Evolutionary conservation across 768 basidiomycete species (phyloP).

Genomic region (Mycena rosella): DNA sequence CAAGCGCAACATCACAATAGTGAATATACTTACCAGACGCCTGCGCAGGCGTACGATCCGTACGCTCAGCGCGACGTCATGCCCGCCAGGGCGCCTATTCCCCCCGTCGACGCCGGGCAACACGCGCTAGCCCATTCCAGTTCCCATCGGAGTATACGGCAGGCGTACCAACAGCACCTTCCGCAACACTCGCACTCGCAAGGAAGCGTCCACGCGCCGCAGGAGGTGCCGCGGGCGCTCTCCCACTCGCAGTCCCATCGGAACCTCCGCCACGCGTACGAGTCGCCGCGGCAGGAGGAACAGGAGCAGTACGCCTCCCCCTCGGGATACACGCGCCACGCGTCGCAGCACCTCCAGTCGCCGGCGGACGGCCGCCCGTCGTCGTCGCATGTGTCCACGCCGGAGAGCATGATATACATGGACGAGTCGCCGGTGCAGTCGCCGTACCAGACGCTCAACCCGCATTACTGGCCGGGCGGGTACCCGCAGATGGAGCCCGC

Average conservation of each 20-base stretch:
- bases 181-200: slow-evolving; percentile 30
- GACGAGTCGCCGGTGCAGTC: slow-evolving; percentile 27
- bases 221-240: slow-evolving; percentile 22
- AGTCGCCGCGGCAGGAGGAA: not conserved
- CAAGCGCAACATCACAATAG: slow-evolving; percentile 38
- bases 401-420: slow-evolving; percentile 23
- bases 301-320: slow-evolving; percentile 9
- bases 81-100: slow-evolving; percentile 20
- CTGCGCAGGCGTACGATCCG: slow-evolving; percentile 26
- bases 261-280: slow-evolving; percentile 29
- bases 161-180: slow-evolving; percentile 38
- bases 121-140: slow-evolving; percentile 33
- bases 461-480: slow-evolving; percentile 30
- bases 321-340: slow-evolving; percentile 14
- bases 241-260: slow-evolving; percentile 33
- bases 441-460: slow-evolving; percentile 33
- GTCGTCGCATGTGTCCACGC: slow-evolving; percentile 5
- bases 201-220: slow-evolving; percentile 16
- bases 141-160: slow-evolving; percentile 41
- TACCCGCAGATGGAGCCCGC: slow-evolving; percentile 34
- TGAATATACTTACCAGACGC: slow-evolving; percentile 37
- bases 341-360: slow-evolving; percentile 10
- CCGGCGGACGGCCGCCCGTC: slow-evolving; percentile 13
- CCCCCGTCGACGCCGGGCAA: slow-evolving; percentile 22
- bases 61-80: slow-evolving; percentile 28